Percentiles rank a stretch among this genome's conserved stretches.
These are phyloP conservation scores for Aquanectria penicillioides DNA, from an alignment of 2,329 filamentous ascomycete genomes.

Conservation along the genomic window DNA sequence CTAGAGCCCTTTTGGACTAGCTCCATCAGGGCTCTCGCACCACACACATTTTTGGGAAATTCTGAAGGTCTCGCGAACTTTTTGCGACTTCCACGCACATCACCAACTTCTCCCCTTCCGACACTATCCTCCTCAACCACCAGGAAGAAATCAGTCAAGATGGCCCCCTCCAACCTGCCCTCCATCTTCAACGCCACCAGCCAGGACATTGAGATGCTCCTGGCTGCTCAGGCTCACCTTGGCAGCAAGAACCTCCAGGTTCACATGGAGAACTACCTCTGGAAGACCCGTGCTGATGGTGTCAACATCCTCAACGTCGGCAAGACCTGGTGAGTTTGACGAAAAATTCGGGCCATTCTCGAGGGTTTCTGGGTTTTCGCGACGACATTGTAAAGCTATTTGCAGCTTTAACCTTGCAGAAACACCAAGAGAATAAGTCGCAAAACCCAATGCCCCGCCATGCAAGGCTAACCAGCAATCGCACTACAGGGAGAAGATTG, in stretches of 20 bases:
- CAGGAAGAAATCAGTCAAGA: conserved; percentile 70
- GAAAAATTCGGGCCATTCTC: conserved; percentile 6
- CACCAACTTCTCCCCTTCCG: conserved; percentile 42
- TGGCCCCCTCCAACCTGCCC: conserved; percentile 95
- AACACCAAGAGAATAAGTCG: conserved; percentile 34
- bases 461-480: conserved; percentile 27
- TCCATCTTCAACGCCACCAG: conserved; percentile 95
- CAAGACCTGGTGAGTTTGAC: conserved; percentile 90
- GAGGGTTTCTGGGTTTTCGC: neutral
- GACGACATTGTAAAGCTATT: neutral
- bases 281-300: conserved; percentile 98
- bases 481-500: conserved; percentile 92
- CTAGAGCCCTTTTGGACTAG: conserved; percentile 37
- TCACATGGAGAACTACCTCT: conserved; percentile 99
- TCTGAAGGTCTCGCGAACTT: conserved; percentile 54
- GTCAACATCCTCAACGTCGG: conserved; percentile 99
- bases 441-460: conserved; percentile 19
- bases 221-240: conserved; percentile 95
- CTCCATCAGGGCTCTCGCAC: conserved; percentile 44
- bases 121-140: conserved; percentile 42
- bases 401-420: conserved; percentile 11
- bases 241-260: conserved; percentile 99
- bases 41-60: conserved; percentile 55
- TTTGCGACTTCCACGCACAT: conserved; percentile 46
- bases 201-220: conserved; percentile 99